phyloP scores from a whole-genome alignment of 2,329 filamentous ascomycete species.

The Pyricularia sp. region DNA sequence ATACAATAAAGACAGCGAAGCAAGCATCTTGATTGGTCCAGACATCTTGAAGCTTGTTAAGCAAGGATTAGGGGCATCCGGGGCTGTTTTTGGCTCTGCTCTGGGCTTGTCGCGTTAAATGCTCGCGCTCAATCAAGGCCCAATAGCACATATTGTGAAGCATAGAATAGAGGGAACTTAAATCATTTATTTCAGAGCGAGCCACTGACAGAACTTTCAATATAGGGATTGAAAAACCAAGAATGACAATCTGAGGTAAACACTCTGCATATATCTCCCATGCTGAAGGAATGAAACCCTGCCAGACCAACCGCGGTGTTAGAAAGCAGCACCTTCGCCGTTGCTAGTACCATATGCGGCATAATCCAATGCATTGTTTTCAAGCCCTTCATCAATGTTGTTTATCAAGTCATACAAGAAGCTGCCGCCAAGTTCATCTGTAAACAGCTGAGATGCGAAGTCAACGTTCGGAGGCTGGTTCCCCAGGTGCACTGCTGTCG shows the following conservation, averaged over 20 bases:
- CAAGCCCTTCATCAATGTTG: neutral
- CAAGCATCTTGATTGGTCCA: neutral
- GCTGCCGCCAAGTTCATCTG: no score
- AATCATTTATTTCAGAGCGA: neutral
- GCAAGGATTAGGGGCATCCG: neutral
- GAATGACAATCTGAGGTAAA: neutral
- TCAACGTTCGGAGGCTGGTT: neutral
- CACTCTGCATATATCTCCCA: neutral
- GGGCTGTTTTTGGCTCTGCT: neutral
- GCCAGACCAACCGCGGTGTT: neutral
- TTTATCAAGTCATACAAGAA: neutral
- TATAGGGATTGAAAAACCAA: neutral
- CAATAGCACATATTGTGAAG: neutral
- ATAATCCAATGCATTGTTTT: neutral
- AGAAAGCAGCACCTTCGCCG: neutral
- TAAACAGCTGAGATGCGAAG: no score
- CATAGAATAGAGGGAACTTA: neutral
- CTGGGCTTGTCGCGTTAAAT: neutral
- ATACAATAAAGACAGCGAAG: neutral
- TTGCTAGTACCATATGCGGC: neutral
- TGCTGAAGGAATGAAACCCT: neutral
- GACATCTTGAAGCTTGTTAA: neutral
- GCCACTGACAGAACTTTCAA: neutral
- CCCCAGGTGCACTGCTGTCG: neutral
- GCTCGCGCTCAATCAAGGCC: neutral